Evolutionary conservation across 2,329 filamentous ascomycete species (phyloP).

Genomic region (Graphiopsis chlorocephala): DNA sequence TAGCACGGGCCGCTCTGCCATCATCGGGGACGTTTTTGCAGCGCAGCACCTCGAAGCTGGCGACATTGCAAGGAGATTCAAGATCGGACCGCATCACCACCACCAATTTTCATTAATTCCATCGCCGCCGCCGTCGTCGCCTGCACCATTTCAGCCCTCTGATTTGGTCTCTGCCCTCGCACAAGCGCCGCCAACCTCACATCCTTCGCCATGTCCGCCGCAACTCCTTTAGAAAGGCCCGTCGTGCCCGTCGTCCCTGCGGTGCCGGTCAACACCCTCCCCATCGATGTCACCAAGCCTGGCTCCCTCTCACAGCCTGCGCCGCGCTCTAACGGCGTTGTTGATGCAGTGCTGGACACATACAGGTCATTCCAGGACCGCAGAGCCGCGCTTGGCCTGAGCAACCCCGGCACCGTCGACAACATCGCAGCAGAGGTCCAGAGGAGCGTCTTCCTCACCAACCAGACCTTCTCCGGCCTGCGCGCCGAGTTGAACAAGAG

Average conservation of each 20-base stretch:
- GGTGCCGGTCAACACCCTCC: slow-evolving; percentile 23
- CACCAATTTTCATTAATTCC: not conserved
- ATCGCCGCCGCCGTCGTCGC: slow-evolving; percentile 1
- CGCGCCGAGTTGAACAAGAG: slow-evolving; percentile 95
- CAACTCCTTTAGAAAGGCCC: slow-evolving; percentile 27
- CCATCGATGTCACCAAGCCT: slow-evolving; percentile 22
- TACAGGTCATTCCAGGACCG: slow-evolving; percentile 79
- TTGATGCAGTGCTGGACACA: slow-evolving; percentile 55
- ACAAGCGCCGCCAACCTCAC: not conserved
- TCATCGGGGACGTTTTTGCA: slow-evolving; percentile 15
- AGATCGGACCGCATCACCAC: not conserved
- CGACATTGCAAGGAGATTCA: not conserved
- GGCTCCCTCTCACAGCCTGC: slow-evolving; percentile 23
- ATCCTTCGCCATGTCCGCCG: slow-evolving; percentile 15
- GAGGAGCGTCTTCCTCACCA: slow-evolving; percentile 93
- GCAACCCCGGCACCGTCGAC: slow-evolving; percentile 91
- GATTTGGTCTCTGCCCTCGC: not conserved
- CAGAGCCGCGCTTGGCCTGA: slow-evolving; percentile 81
- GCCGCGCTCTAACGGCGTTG: slow-evolving; percentile 27
- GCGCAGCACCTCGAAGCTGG: not conserved
- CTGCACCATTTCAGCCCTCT: not conserved
- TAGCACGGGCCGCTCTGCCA: not conserved
- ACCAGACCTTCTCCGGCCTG: slow-evolving; percentile 94
- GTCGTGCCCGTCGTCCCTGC: slow-evolving; percentile 18
- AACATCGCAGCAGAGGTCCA: slow-evolving; percentile 86